These are phyloP conservation scores for Penicillium sp. DNA, from an alignment of 2,329 filamentous ascomycete genomes.

Conservation along the genomic window DNA sequence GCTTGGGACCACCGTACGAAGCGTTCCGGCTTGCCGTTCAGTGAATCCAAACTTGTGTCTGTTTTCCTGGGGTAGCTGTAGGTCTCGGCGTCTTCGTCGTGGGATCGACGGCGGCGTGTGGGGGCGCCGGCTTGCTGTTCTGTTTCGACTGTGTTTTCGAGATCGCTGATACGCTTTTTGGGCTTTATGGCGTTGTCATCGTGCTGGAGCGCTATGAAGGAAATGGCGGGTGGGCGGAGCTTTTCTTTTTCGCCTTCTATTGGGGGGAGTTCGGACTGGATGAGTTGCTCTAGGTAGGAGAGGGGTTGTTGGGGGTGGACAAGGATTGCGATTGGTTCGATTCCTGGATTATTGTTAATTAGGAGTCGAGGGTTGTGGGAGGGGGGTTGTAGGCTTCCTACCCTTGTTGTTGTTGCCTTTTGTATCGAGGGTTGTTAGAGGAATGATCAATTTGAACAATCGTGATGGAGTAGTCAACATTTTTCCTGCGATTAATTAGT, in stretches of 20 bases:
- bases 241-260: slow-evolving; percentile 62
- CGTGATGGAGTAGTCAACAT: slow-evolving; percentile 77
- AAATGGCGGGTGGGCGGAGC: slow-evolving; percentile 69
- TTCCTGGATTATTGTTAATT: slow-evolving; percentile 42
- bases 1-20: slow-evolving; percentile 87
- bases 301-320: slow-evolving; percentile 88
- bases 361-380: not conserved
- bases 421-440: slow-evolving; percentile 63
- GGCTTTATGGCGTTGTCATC: slow-evolving; percentile 57
- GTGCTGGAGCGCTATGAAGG: slow-evolving; percentile 77
- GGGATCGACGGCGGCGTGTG: slow-evolving; percentile 47
- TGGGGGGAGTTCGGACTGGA: slow-evolving; percentile 80
- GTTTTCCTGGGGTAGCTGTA: slow-evolving; percentile 66
- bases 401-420: slow-evolving; percentile 56
- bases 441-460: slow-evolving; percentile 77
- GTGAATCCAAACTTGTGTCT: slow-evolving; percentile 15
- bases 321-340: slow-evolving; percentile 82
- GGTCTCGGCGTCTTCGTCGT: slow-evolving; percentile 63
- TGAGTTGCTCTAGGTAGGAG: slow-evolving; percentile 83
- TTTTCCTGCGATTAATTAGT: slow-evolving; percentile 55
- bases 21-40: slow-evolving; percentile 36
- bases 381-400: not conserved
- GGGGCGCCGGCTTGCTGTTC: slow-evolving; percentile 18
- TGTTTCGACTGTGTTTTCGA: slow-evolving; percentile 11
- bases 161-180: slow-evolving; percentile 37